Conservation (phyloP, 1,284 basidiomycete genomes). For the Heterobasidion occidentale region DNA sequence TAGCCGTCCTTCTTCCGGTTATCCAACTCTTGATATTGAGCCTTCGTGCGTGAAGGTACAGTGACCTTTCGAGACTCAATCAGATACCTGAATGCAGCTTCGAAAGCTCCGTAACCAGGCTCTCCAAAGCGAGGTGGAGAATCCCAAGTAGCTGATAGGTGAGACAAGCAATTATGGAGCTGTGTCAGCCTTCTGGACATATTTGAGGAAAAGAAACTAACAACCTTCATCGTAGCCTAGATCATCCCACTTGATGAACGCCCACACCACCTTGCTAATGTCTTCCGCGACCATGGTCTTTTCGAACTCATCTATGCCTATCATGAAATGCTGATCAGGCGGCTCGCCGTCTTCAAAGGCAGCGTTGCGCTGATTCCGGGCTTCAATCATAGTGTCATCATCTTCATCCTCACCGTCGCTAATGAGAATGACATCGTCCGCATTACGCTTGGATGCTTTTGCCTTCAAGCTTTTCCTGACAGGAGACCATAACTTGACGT, state of each 20-base stretch:
- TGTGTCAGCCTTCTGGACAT: not conserved
- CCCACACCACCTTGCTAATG: conserved; percentile 61
- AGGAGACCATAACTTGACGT: conserved; percentile 58
- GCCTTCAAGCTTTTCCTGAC: conserved; percentile 18
- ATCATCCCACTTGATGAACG: conserved; percentile 86
- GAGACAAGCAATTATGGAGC: not conserved
- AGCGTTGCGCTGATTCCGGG: conserved; percentile 29
- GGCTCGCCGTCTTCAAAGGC: conserved; percentile 51
- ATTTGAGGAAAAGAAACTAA: conserved; percentile 9
- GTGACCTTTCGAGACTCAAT: conserved; percentile 55
- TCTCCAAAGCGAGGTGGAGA: conserved; percentile 65
- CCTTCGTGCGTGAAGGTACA: conserved; percentile 43
- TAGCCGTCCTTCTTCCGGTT: conserved; percentile 41
- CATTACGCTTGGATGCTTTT: conserved; percentile 15
- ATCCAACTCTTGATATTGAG: conserved; percentile 32
- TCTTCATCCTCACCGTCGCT: conserved; percentile 16
- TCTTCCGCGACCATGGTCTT: conserved; percentile 32
- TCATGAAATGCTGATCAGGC: conserved; percentile 23
- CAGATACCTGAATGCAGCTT: conserved; percentile 58
- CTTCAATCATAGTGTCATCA: conserved; percentile 15
- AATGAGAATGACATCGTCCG: no score
- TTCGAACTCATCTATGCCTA: conserved; percentile 10
- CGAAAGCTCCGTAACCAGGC: conserved; percentile 54
- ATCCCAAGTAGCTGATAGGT: conserved; percentile 75
- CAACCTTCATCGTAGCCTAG: conserved; percentile 83